Evolutionary conservation across 805 yeast species (phyloP), one percentile per base, ranked within the genome.

Genomic region (Cyberlindnera mississippiensis): DNA sequence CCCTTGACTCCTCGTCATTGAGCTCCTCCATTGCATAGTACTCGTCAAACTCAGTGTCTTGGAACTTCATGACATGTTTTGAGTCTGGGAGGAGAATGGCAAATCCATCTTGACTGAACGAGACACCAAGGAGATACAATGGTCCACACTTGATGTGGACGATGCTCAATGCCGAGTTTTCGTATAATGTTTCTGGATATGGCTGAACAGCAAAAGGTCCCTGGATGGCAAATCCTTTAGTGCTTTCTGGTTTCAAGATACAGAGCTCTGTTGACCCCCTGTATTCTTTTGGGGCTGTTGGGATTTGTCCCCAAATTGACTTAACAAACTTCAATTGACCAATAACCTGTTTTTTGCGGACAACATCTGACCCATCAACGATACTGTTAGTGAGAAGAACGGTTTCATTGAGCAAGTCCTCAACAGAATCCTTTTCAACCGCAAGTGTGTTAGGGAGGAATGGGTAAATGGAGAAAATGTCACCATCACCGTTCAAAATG

Each of bases 391-490:
- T 42, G 12, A 59, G 41, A 0, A 46, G 41, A 1, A 66, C 62
- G 2, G 67, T 63, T 38, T 61, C 55, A 45, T 67, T 64, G n/a
- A 68, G 51, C 2, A 63, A 38, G 4, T 49, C 53, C 41, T 61
- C 60, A 5, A 67, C 39, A 51, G 64, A 60, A 2, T 52, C 44
- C 28, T 56, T 47, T 1, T 69, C 38, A n/a, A 70, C 65, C 1
- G 68, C 57, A 20, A 78, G 50, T 19, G 65, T 58, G 1, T 57
- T 45, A 0, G 90, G 87, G 16, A 75, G 52, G 56, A 80, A 81
- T n/a, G 93, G 93, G 48, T 73, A 77, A 3, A 84, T 61, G 1
- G 73, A 65, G 52, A 72, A 81, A 1, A 85, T 45, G 48, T 83
- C 85, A 12, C 82, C 79, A 40, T 78, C 83, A 9, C 62, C 55